Evolutionary conservation across 2,329 filamentous ascomycete species (phyloP), one percentile per base, ranked within the genome.

Genomic region (Trichoderma sp.): DNA sequence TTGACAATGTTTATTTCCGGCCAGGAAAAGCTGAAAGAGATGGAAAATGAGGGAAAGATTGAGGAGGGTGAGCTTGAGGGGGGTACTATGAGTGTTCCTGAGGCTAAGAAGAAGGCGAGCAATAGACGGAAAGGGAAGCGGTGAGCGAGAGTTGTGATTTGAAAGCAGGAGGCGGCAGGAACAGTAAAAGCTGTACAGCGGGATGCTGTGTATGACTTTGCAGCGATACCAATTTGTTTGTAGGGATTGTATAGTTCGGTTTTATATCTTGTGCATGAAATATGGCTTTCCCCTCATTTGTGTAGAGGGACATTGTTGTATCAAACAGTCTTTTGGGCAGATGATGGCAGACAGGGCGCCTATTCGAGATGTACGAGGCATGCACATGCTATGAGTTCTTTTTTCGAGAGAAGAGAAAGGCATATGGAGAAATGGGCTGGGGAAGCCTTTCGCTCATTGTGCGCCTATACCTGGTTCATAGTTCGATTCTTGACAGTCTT

Each of bases 1-100:
- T 77, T 97, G 77, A 89, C 85, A 61, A 94, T 97, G 85, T 97
- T 95, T 76, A 95, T 97, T 70, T 92, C 89, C 24, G 91, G 92
- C 0, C 89, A 91, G 78, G 89, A 96, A 79, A 95, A 93, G 79
- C 80, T 97, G 74, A 90, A 87, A 81, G 86, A 90, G 78, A 81
- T 94, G 80, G 87, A 88, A 77, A 86, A 85, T 32, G 85, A 85
- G 72, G 89, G 86, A 0, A 78, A 83, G 72, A 74, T 86, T 39
- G 84, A 87, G 68, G 86, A 88, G 37, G 91, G 91, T n/a, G 92
- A 95, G 78, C 79, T 96, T 46, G 88, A 90, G 72, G 91, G 90
- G 63, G 92, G 91, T 0, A 92, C 86, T 65, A 84, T 90, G n/a
- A 88, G 86, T 71, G 83, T 93, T 52, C 87, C 89, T 1, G 89